Evolutionary conservation across 345 rosid genomes (phyloP).

Genomic region (Crucihimalaya himalaica): DNA sequence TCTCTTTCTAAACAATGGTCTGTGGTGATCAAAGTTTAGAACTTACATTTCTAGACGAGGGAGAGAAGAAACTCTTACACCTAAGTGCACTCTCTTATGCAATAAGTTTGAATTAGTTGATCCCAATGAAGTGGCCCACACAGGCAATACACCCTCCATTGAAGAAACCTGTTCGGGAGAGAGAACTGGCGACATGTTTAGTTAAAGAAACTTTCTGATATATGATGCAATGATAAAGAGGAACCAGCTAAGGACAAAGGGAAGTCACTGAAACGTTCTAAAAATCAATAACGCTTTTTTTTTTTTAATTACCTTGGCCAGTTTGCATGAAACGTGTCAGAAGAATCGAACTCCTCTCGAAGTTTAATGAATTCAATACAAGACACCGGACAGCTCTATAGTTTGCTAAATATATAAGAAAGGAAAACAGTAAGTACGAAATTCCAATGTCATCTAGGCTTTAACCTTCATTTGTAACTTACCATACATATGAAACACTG

Average conservation of each 20-base stretch:
- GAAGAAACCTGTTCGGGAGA: conserved; percentile 75
- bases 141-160: conserved; percentile 73
- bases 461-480: conserved; percentile 38
- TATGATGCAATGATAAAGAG: neutral
- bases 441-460: neutral
- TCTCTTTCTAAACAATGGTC: neutral
- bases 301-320: conserved; percentile 66
- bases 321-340: conserved; percentile 65
- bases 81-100: conserved; percentile 55
- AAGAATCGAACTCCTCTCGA: conserved; percentile 74
- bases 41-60: conserved; percentile 66
- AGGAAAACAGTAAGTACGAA: neutral
- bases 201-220: conserved; percentile 31
- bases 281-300: neutral
- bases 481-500: conserved; percentile 93
- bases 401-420: conserved; percentile 57
- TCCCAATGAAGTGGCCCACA: conserved; percentile 50
- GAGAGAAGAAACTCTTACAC: conserved; percentile 74
- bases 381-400: conserved; percentile 91
- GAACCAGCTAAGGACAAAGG: conserved; percentile 3
- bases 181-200: conserved; percentile 62
- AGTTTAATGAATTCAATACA: conserved; percentile 74
- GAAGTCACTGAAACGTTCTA: conserved; percentile 8
- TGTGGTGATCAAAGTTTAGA: conserved; percentile 8
- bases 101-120: conserved; percentile 44